Conservation (phyloP, 2,329 filamentous ascomycete genomes). For the Aspergillus sergii region DNA sequence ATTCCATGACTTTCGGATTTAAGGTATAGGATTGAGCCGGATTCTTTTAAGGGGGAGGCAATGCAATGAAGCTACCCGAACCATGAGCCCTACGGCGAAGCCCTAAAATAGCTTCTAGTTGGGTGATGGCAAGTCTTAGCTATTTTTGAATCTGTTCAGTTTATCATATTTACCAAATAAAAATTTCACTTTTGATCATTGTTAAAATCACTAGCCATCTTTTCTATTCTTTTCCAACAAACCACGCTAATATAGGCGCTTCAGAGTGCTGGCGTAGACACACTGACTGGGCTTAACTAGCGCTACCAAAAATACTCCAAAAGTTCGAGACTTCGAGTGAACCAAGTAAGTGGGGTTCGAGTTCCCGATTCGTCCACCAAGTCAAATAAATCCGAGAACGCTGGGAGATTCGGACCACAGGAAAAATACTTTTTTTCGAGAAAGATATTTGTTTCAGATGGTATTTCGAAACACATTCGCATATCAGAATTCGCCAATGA, state of each 20-base stretch:
- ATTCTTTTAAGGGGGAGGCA: not conserved
- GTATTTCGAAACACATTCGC: not conserved
- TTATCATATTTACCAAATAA: not conserved
- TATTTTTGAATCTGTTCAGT: not conserved
- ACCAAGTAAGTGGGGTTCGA: not conserved
- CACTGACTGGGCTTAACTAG: not conserved
- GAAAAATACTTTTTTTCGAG: not conserved
- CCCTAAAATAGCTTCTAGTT: not conserved
- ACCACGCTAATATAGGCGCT: not conserved
- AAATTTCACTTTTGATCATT: not conserved
- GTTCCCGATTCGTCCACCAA: not conserved
- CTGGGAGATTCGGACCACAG: not conserved
- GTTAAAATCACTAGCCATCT: not conserved
- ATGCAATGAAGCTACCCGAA: not conserved
- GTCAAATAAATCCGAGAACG: not conserved
- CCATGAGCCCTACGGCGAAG: not conserved
- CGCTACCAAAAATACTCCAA: not conserved
- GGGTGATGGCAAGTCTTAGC: not conserved
- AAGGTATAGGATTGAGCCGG: not conserved
- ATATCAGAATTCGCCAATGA: not conserved
- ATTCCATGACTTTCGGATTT: not conserved
- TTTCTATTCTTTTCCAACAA: not conserved
- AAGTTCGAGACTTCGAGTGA: not conserved
- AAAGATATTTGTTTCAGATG: not conserved
- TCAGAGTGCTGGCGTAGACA: not conserved